A percentile compares a stretch with the other conserved stretches of the same genome.
phyloP scores from a whole-genome alignment of 164 flowering plant genomes.

The Echeveria elegans region DNA sequence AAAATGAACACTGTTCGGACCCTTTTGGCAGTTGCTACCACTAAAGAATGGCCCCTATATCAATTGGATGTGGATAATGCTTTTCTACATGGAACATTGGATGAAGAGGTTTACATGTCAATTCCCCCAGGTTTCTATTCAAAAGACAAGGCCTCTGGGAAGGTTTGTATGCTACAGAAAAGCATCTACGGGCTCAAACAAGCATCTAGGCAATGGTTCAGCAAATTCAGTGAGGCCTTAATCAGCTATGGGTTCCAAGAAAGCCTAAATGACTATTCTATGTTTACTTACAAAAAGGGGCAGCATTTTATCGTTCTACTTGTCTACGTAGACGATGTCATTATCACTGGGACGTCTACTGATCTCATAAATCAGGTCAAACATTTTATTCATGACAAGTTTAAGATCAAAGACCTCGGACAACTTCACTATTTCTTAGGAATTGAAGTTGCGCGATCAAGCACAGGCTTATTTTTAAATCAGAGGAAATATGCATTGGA shows the following conservation, averaged over 20 bases:
- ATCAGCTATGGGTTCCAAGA: neutral
- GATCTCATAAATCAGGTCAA: neutral
- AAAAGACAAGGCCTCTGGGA: too few relatives aligned
- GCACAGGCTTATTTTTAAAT: neutral
- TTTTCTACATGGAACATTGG: neutral
- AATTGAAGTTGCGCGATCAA: constrained; percentile 6
- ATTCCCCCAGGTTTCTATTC: neutral
- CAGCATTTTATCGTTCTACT: too few relatives aligned
- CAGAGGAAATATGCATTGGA: constrained; percentile 11
- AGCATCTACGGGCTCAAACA: neutral
- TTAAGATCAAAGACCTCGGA: constrained; percentile 11
- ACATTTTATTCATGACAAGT: neutral
- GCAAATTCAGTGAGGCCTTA: neutral
- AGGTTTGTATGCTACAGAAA: neutral
- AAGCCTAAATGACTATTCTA: neutral
- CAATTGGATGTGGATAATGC: constrained; percentile 5
- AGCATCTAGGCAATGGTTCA: constrained; percentile 1
- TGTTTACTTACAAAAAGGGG: neutral
- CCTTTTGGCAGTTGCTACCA: neutral
- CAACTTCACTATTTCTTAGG: constrained; percentile 6
- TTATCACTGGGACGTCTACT: neutral
- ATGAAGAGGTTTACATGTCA: neutral
- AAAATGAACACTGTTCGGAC: neutral
- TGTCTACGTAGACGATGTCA: neutral
- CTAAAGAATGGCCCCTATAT: neutral